Conservation (phyloP, 2,329 filamentous ascomycete species). For the Apiospora phragmitis region DNA sequence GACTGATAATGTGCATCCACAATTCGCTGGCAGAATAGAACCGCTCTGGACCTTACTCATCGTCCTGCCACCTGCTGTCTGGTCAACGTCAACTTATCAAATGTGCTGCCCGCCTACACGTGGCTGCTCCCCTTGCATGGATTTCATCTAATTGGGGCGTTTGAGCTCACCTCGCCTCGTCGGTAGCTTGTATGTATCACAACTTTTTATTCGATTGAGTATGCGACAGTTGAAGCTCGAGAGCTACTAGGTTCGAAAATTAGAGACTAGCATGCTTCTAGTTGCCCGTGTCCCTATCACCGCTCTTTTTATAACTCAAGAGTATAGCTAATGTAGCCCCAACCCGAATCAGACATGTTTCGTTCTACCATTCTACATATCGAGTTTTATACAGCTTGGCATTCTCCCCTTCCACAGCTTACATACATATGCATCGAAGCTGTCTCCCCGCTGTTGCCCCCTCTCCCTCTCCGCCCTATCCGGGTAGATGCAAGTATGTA, state of each 20-base stretch:
- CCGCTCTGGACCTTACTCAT: background rate
- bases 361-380: background rate
- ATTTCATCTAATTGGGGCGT: background rate
- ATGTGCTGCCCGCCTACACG: background rate
- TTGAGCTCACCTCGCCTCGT: background rate
- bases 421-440: background rate
- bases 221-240: background rate
- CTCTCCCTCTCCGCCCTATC: background rate
- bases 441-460: background rate
- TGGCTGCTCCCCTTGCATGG: constrained; percentile 1
- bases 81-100: background rate
- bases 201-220: background rate
- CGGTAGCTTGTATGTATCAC: background rate
- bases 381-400: background rate
- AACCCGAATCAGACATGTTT: background rate
- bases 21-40: background rate
- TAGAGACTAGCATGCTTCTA: background rate
- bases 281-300: background rate
- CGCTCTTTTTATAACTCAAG: background rate
- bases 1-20: background rate
- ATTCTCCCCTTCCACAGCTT: background rate
- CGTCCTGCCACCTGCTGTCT: background rate
- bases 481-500: background rate
- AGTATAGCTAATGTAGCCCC: background rate
- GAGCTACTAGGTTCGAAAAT: background rate